Conservation (phyloP, 208 protist genomes). For the Angomonas deanei region DNA sequence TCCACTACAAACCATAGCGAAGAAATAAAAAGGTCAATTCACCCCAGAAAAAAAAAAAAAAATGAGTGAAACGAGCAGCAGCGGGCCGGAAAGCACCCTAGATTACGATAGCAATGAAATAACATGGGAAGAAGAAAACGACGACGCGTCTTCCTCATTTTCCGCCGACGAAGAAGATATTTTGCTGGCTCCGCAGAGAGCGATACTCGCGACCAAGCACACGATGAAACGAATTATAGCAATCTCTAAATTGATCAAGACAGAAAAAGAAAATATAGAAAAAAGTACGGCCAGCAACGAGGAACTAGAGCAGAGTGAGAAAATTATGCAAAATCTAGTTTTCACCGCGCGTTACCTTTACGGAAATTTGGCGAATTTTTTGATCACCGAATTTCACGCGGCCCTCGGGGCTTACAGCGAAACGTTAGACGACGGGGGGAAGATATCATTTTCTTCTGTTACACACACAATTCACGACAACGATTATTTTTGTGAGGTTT, state of each 20-base stretch:
- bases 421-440: conserved; percentile 65
- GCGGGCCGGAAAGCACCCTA: background rate
- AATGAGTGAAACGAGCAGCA: background rate
- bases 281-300: background rate
- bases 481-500: conserved; percentile 69
- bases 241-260: conserved; percentile 16
- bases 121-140: background rate
- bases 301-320: background rate
- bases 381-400: conserved; percentile 74
- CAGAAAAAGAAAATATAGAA: conserved; percentile 13
- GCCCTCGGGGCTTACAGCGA: no score
- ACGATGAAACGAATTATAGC: conserved; percentile 38
- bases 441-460: conserved; percentile 70
- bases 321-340: conserved; percentile 13
- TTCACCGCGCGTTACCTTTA: conserved; percentile 22
- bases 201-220: conserved; percentile 24
- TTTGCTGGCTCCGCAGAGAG: conserved; percentile 27
- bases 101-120: conserved; percentile 3
- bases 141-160: conserved; percentile 16
- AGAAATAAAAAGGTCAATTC: no score
- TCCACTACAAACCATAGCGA: no score
- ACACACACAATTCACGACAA: conserved; percentile 74
- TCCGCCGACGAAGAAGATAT: conserved; percentile 28
- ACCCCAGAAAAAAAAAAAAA: no score
- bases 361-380: conserved; percentile 38